Percentiles rank a stretch among this genome's conserved stretches.
Evolutionary conservation across 1,139 yeast genomes (phyloP).

Genomic region (Saccharomycopsis hybrid): DNA sequence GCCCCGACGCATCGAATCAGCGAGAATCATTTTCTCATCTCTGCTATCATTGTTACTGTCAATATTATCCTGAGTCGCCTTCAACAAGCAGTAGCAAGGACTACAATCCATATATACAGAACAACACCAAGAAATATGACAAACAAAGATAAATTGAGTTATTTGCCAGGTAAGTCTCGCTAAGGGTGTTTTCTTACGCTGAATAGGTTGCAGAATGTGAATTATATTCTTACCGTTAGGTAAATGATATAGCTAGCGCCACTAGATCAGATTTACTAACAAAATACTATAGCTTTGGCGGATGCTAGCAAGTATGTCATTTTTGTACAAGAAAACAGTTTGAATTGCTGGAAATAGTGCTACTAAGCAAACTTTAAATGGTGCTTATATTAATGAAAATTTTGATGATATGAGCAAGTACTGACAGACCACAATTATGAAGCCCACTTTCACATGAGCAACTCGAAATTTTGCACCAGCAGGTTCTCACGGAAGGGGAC

Average conservation of each 20-base stretch:
- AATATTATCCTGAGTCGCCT: too few species aligned
- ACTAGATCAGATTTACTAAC: conserved; percentile 5
- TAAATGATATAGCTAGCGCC: not conserved
- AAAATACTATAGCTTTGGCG: conserved; percentile 12
- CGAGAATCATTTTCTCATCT: too few species aligned
- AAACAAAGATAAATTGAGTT: conserved; percentile 8
- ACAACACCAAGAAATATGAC: not conserved
- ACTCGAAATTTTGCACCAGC: conserved; percentile 65
- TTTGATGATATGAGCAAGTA: not conserved
- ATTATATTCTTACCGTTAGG: not conserved
- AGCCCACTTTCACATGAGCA: conserved; percentile 70
- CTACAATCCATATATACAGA: not conserved
- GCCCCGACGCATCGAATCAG: too few species aligned
- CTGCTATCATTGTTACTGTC: too few species aligned
- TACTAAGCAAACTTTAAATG: not conserved
- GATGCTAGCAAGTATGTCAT: conserved; percentile 18
- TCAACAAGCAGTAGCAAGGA: too few species aligned
- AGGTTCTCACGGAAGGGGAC: conserved; percentile 77
- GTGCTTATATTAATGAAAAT: not conserved
- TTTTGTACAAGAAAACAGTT: not conserved
- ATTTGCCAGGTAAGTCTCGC: conserved; percentile 18
- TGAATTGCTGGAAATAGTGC: not conserved
- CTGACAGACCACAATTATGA: not conserved
- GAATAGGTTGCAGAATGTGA: not conserved
- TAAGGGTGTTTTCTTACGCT: not conserved